Evolutionary conservation across 176 grass and related monocot species (phyloP).

Genomic region (Carex littledalei): DNA sequence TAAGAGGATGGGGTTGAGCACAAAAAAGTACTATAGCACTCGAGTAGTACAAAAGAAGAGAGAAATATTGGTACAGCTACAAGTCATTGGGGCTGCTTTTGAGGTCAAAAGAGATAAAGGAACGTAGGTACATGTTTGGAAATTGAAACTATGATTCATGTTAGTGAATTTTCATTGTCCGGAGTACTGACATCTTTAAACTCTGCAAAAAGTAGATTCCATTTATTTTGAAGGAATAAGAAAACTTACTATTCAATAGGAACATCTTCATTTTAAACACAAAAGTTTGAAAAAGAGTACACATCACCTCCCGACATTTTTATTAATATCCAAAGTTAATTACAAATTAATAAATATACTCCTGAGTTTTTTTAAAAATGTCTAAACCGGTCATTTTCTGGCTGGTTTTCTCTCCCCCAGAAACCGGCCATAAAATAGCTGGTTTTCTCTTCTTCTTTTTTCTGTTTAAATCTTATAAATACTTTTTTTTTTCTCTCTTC

Average conservation of each 20-base stretch:
- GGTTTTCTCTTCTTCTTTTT: too few species aligned
- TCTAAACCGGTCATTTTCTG: too few species aligned
- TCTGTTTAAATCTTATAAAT: too few species aligned
- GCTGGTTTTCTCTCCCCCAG: too few species aligned
- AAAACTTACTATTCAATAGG: not conserved
- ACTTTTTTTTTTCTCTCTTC: too few species aligned
- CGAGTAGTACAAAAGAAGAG: slow-evolving; percentile 1
- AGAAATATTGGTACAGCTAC: not conserved
- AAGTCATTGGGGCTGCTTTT: slow-evolving; percentile 2
- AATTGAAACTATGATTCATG: slow-evolving; percentile 23
- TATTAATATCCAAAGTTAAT: too few species aligned
- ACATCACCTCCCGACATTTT: too few species aligned
- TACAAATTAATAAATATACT: too few species aligned
- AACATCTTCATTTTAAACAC: not conserved
- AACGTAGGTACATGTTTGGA: slow-evolving; percentile 11
- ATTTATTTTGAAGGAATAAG: slow-evolving; percentile 8
- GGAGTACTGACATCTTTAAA: slow-evolving; percentile 7
- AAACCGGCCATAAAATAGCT: too few species aligned
- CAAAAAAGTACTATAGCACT: slow-evolving; percentile 8
- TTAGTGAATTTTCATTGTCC: slow-evolving; percentile 20
- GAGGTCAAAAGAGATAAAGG: slow-evolving; percentile 2
- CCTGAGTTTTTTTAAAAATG: too few species aligned
- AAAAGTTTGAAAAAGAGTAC: too few species aligned
- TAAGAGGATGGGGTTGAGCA: not conserved
- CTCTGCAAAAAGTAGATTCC: slow-evolving; percentile 23